phyloP scores from a whole-genome alignment of 2,329 filamentous ascomycete genomes.

The Sordariomycetes sp. region DNA sequence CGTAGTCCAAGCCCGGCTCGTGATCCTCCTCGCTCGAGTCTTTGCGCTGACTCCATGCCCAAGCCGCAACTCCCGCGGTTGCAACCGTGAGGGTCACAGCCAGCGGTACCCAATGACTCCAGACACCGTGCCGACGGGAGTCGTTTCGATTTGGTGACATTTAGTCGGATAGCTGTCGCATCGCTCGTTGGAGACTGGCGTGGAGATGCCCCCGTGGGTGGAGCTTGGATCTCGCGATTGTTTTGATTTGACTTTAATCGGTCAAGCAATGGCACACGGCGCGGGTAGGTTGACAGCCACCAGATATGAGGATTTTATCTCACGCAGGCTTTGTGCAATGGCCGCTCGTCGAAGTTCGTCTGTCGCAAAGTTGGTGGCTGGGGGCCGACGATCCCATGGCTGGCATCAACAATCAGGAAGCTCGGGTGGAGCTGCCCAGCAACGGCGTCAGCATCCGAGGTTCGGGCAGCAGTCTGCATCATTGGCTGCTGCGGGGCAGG shows the following conservation, averaged over 20 bases:
- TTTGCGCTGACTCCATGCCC: slow-evolving; percentile 86
- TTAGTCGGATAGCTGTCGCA: slow-evolving; percentile 25
- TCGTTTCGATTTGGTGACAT: slow-evolving; percentile 55
- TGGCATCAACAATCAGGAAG: neutral
- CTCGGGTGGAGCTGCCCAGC: neutral
- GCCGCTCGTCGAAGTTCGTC: too few species aligned
- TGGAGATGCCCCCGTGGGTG: neutral
- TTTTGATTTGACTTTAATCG: neutral
- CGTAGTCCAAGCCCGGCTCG: slow-evolving; percentile 38
- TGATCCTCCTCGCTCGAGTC: slow-evolving; percentile 61
- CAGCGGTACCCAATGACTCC: slow-evolving; percentile 84
- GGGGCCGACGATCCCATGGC: neutral
- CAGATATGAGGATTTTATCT: too few species aligned
- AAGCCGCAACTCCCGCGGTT: slow-evolving; percentile 76
- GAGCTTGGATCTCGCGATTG: neutral
- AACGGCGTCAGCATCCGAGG: slow-evolving; percentile 1
- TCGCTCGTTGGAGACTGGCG: slow-evolving; percentile 11
- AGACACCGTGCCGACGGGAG: slow-evolving; percentile 52
- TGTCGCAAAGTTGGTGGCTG: neutral
- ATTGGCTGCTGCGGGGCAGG: neutral
- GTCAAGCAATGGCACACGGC: too few species aligned
- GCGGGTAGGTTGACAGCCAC: too few species aligned
- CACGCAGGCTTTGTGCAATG: too few species aligned
- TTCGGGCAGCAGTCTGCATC: neutral
- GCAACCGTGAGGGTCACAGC: slow-evolving; percentile 81